Conservation (phyloP, 2,329 filamentous ascomycete genomes). For the Penicillium hordei region DNA sequence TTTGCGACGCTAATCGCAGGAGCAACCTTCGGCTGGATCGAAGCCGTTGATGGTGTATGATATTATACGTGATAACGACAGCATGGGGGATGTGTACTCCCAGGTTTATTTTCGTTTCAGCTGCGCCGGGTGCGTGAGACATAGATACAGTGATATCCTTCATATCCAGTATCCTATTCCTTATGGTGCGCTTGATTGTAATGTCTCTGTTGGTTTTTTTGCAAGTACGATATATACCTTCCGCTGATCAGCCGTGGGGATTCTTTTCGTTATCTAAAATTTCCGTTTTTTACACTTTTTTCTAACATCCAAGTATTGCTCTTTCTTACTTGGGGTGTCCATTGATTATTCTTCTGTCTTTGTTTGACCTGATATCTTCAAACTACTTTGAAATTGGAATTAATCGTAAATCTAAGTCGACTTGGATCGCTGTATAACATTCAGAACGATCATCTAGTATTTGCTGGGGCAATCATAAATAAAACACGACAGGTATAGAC, state of each 20-base stretch:
- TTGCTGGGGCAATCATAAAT: not conserved
- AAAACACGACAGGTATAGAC: not conserved
- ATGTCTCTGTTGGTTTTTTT: not conserved
- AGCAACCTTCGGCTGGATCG: slow-evolving; percentile 41
- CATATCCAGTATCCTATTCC: not conserved
- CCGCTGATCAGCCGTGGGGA: not conserved
- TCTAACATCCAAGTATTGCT: not conserved
- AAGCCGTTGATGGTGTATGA: slow-evolving; percentile 40
- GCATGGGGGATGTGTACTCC: not conserved
- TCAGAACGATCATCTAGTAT: too few species aligned
- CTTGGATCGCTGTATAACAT: not conserved
- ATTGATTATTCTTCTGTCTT: not conserved
- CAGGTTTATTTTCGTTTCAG: not conserved
- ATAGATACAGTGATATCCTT: not conserved
- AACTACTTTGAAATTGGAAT: not conserved
- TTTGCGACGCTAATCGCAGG: slow-evolving; percentile 43
- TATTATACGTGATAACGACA: not conserved
- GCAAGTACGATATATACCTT: not conserved
- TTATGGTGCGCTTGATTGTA: not conserved
- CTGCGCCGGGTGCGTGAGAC: not conserved
- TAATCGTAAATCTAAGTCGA: slow-evolving; percentile 3
- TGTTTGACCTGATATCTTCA: not conserved
- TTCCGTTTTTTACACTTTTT: not conserved
- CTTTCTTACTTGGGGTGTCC: not conserved
- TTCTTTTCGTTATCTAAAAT: not conserved